Evolutionary conservation across 805 yeast species (phyloP), one percentile per base, ranked within the genome.

Genomic region (Yarrowia divulgata): DNA sequence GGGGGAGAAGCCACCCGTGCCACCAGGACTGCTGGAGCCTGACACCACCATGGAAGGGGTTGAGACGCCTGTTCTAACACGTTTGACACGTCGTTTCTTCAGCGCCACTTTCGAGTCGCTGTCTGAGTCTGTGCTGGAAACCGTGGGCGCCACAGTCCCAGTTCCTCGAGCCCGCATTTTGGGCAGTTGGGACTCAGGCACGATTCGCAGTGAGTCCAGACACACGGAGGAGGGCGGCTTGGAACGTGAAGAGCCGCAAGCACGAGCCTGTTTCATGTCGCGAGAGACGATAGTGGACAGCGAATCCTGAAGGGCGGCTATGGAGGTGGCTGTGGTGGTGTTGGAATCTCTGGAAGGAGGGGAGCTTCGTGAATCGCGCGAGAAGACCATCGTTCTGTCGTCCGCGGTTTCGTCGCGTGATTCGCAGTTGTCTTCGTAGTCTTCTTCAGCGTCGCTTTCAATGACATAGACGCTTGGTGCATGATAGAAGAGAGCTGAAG

Each of bases 1-100:
- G 9, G 66, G 66, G 64, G 64, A 57, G 42, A 57, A 57, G 64
- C 64, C 64, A 9, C 64, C 64, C n/a, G 49, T 13, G 12, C 64
- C 64, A 6, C 64, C 64, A n/a, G 48, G 64, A 12, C 49, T 57
- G 6, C 45, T 8, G 7, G 62, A 18, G 2, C 64, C 50, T 13
- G 52, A 43, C 8, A 57, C 32, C 32, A 18, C 66, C 32, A 60
- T 4, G 18, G 49, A 5, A 10, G 48, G 39, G 18, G 66, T 34
- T 10, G 49, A 42, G n/a, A 23, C 45, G 7, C 52, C 66, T 19
- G 50, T 43, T 18, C 46, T 12, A 18, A 45, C 66, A 2, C 66
- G 66, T 34, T 60, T 60, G 52, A 60, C 42, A 2, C 66, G 66
- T 13, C 66, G 29, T 12, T 45, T 43, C 13, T 45, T 43, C 23